Base-by-base conservation (phyloP, 257 asterid species). In the Prunella vulgaris region DNA sequence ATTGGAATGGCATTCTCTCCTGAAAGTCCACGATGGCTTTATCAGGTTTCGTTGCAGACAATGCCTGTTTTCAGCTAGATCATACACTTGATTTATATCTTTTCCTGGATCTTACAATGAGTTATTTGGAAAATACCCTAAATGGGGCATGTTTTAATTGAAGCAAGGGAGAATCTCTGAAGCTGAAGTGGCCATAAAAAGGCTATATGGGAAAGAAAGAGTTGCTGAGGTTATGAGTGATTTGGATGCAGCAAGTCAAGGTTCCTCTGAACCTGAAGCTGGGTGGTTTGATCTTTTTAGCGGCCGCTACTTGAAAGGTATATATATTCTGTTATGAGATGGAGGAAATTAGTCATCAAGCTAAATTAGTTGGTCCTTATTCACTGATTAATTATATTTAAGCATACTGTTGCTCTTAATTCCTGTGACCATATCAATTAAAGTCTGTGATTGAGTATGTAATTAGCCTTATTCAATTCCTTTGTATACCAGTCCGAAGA, bases 21-120 rank as follows among this genome's bases (percentile, higher is more conserved):
- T 30, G 98, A 93, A 85, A 93, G 98, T 80, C 98, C 98, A 14
- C 86, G 98, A 60, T 93, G 98, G 98, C 95, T 93, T 77, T 93
- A 85, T 80, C 98, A 93, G 95, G 85, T 81, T 72, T 61, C 69
- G 21, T 44, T 42, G 7, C 17, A 48, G 51, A 21, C 10, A 32
- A 32, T 66, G 24, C 44, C 62, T 40, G 0, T 70, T 73, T 73
- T 42, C 42, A 24, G 48, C 60, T 40, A 65, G 63, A 37, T 38
- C 8, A 5, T 53, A 56, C 15, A 4, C 70, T 25, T 66, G 7
- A 9, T 64, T 3, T 14, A 37, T 46, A 37, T 38, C 5, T 72
- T 64, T 54, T 10, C 35, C 15, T 37, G 59, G 48, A 0, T 37
- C 5, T 25, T 52, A 63, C 9, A 33, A 73, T 27, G 25, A 24